Evolutionary conservation across 441 rosid genomes (phyloP).

Genomic region (Erysimum cheiri): DNA sequence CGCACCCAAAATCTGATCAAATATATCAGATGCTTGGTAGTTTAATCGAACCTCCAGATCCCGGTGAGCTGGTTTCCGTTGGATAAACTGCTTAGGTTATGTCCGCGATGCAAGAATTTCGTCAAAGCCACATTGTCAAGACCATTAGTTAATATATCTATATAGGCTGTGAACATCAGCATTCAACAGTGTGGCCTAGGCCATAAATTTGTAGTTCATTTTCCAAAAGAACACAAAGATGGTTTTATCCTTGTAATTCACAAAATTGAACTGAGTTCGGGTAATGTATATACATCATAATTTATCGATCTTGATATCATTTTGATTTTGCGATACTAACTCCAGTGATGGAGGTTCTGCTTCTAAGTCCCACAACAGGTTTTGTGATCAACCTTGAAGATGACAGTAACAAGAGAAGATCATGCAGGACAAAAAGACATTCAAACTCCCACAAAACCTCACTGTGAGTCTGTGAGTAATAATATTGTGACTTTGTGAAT

Average conservation of each 20-base stretch:
- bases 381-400: slow-evolving; percentile 22
- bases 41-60: slow-evolving; percentile 48
- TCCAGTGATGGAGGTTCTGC: slow-evolving; percentile 31
- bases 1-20: slow-evolving; percentile 62
- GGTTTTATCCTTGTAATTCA: slow-evolving; percentile 29
- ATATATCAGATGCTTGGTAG: slow-evolving; percentile 65
- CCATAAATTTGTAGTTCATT: slow-evolving; percentile 24
- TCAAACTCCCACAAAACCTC: slow-evolving; percentile 4
- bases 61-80: slow-evolving; percentile 39
- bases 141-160: slow-evolving; percentile 16
- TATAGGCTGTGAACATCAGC: slow-evolving; percentile 14
- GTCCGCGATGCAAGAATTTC: neutral
- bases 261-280: neutral
- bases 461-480: slow-evolving; percentile 31
- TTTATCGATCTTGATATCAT: too few species aligned
- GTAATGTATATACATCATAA: slow-evolving; percentile 25
- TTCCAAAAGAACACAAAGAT: slow-evolving; percentile 27
- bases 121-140: slow-evolving; percentile 18
- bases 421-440: neutral
- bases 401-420: slow-evolving; percentile 28
- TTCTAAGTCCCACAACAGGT: slow-evolving; percentile 13
- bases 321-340: slow-evolving; percentile 20
- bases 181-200: slow-evolving; percentile 18
- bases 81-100: slow-evolving; percentile 10
- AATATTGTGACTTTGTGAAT: neutral